Conservation (phyloP, 2,329 filamentous ascomycete species). For the Trichophyton mentagrophytes region DNA sequence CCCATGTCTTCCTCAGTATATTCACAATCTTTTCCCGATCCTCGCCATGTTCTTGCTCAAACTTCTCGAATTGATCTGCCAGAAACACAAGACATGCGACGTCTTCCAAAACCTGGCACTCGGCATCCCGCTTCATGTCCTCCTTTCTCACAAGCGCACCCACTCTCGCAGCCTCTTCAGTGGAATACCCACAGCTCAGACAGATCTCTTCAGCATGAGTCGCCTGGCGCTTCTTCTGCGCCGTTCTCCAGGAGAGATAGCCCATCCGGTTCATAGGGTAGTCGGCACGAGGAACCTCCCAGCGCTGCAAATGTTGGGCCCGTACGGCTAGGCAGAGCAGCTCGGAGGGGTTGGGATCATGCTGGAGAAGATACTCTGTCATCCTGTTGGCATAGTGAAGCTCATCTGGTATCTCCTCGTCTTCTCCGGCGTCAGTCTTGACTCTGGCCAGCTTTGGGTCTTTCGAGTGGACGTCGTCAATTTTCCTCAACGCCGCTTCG, state of each 20-base stretch:
- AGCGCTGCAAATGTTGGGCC: slow-evolving; percentile 74
- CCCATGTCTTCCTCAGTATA: slow-evolving; percentile 63
- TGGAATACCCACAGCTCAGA: slow-evolving; percentile 36
- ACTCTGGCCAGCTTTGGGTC: slow-evolving; percentile 49
- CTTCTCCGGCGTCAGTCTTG: slow-evolving; percentile 18
- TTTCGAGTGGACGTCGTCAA: slow-evolving; percentile 58
- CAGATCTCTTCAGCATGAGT: slow-evolving; percentile 46
- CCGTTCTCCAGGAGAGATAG: slow-evolving; percentile 68
- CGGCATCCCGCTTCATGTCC: slow-evolving; percentile 41
- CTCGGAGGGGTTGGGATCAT: slow-evolving; percentile 50
- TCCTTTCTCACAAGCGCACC: slow-evolving; percentile 69
- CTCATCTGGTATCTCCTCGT: slow-evolving; percentile 52
- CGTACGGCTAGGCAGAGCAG: slow-evolving; percentile 62
- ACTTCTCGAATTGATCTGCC: slow-evolving; percentile 73
- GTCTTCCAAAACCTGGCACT: slow-evolving; percentile 65
- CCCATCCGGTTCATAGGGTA: slow-evolving; percentile 64
- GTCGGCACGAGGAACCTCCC: slow-evolving; percentile 62
- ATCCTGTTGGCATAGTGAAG: slow-evolving; percentile 71
- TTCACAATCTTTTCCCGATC: slow-evolving; percentile 66
- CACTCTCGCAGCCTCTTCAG: slow-evolving; percentile 48
- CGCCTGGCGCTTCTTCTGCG: slow-evolving; percentile 59
- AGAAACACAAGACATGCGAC: slow-evolving; percentile 78
- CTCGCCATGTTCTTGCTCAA: slow-evolving; percentile 48
- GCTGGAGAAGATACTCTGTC: slow-evolving; percentile 56
- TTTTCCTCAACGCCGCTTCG: slow-evolving; percentile 46